Evolutionary conservation across 2,329 filamentous ascomycete species (phyloP), one percentile per base, ranked within the genome.

Genomic region (Akanthomyces lecanii): DNA sequence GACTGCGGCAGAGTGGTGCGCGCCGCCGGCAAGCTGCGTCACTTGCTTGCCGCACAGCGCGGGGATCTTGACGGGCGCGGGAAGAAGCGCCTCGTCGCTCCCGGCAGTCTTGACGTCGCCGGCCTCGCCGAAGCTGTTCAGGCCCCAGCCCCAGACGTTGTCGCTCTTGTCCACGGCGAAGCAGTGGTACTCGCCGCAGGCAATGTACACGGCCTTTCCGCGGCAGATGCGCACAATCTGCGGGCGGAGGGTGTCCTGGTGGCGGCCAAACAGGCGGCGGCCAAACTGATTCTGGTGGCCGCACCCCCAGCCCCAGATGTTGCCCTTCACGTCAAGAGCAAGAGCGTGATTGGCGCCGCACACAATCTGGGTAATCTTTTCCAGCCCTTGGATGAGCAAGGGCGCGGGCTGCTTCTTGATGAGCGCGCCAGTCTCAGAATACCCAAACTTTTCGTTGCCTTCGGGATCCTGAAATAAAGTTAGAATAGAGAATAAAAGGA

Each of bases 101-200:
- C 69, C 66, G 5, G 69, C 68, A 1, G 53, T 61, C 25, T 60
- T 60, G 59, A 81, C 78, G 59, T 83, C 77, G 53, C 88, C 90
- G 12, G 88, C 89, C 75, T 94, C 85, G 65, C 87, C 88, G 71
- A 88, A 93, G 73, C 87, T 89, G 78, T 95, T 94, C 40, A 91
- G 77, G n/a, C 91, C 90, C 90, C 90, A 94, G 0, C 84, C 82
- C 75, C 85, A 92, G 45, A 92, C 86, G 50, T 85, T 82, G 51
- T 85, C 88, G 30, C 83, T 82, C 47, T 82, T 80, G 72, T 87
- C 85, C 57, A 94, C 80, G 18, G 89, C 89, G 67, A 94, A 92
- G 66, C 84, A 87, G 76, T 94, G 89, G 74, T 91, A 91, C 44
- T 85, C 83, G 33, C 90, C 90, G 65, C 74, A 78, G n/a, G 74